These are phyloP conservation scores for Myxozyma neotropica DNA, from an alignment of 805 yeast species.

Conservation along the genomic window DNA sequence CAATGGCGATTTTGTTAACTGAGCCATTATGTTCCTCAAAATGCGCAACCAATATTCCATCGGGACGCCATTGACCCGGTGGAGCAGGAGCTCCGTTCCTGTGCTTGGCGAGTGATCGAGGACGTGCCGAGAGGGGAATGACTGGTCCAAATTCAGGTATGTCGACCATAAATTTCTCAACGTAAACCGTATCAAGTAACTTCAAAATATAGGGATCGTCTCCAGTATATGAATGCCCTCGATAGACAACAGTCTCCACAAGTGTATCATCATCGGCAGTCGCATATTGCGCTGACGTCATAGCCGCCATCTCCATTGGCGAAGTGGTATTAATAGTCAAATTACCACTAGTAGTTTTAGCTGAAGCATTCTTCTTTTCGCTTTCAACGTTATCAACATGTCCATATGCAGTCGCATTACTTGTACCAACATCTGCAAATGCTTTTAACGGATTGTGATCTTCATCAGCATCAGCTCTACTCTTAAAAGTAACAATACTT, in stretches of 20 bases:
- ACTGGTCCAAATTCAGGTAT: conserved; percentile 68
- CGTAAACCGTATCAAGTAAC: conserved; percentile 55
- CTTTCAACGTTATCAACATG: conserved; percentile 22
- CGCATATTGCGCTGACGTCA: neutral
- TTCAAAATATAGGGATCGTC: conserved; percentile 62
- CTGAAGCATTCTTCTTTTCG: neutral
- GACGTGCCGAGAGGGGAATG: conserved; percentile 21
- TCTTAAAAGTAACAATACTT: conserved; percentile 21
- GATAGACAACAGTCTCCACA: conserved; percentile 11
- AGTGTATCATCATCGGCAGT: conserved; percentile 6
- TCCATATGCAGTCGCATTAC: conserved; percentile 29
- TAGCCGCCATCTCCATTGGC: conserved; percentile 11
- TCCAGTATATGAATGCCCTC: conserved; percentile 60
- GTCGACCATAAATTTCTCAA: conserved; percentile 61
- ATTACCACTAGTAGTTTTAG: neutral
- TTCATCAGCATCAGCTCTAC: conserved; percentile 2
- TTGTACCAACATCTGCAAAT: conserved; percentile 32
- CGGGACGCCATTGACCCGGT: conserved; percentile 43
- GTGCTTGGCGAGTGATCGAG: conserved; percentile 18
- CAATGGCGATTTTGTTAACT: conserved; percentile 59
- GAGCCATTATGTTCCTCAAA: conserved; percentile 63
- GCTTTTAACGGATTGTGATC: conserved; percentile 22
- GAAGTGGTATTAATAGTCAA: neutral
- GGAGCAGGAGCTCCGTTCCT: neutral
- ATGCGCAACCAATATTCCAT: conserved; percentile 62